Evolutionary conservation across 352 stramenopile genomes (phyloP), one percentile per base, ranked within the genome.

Genomic region (Pythium brachiatum): DNA sequence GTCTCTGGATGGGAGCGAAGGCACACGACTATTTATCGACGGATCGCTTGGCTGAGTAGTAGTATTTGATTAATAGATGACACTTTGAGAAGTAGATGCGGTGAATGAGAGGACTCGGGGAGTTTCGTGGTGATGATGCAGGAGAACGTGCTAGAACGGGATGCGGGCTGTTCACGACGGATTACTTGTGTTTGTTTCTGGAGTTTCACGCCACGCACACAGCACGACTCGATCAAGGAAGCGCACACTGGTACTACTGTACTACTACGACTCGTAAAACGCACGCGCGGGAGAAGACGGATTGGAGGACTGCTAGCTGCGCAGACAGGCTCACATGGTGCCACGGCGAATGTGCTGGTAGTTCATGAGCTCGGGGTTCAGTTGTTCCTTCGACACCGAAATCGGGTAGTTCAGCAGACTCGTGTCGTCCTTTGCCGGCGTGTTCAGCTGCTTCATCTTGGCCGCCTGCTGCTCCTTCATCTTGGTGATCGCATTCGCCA

Each of bases 341-440:
- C 79, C 83, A 20, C 83, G 81, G 43, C 81, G 83, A 29, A 91
- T 79, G 63, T 92, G 80, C 65, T 86, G 78, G 69, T 92, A 87
- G 18, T 77, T 64, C 41, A 86, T 68, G 27, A 70, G 69, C 53
- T 88, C 80, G 0, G 80, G 69, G 29, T 71, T 81, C 36, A 85
- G 64, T 39, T 82, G 72, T 26, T 75, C 51, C 48, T 72, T 70
- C 25, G 68, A 55, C 0, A 74, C 38, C 4, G 74, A 75, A 46
- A 74, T 57, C n/a, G 74, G 74, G 62, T 59, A 75, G 16, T 52
- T 60, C 13, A 83, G 54, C 38, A 88, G 65, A 36, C 69, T 88
- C 52, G 83, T 74, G 66, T 92, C 83, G 60, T 92, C 81, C 70
- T 89, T 89, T 1, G 76, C 57, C 0, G 58, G 66, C 66, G 81